Conservation (phyloP, 192 early-diverging fungal species). For the Backusella tarrabulga region DNA sequence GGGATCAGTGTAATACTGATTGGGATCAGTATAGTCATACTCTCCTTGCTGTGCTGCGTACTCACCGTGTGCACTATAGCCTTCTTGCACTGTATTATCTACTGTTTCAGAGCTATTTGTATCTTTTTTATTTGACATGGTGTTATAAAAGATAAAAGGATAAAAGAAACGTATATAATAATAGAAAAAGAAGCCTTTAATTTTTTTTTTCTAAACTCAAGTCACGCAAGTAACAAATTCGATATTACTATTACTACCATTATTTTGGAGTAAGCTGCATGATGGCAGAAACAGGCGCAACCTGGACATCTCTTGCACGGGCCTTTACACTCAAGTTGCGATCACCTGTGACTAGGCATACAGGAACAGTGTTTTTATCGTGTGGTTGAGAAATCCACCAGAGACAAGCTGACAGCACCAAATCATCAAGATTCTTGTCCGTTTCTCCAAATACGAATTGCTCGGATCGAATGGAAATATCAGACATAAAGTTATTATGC, state of each 20-base stretch:
- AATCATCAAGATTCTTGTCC: constrained; percentile 59
- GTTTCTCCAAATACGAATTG: constrained; percentile 53
- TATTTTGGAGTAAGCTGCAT: constrained; percentile 22
- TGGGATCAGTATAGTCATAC: constrained; percentile 14
- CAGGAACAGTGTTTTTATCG: constrained; percentile 14
- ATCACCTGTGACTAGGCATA: constrained; percentile 55
- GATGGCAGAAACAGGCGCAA: constrained; percentile 26
- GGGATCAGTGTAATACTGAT: constrained; percentile 15
- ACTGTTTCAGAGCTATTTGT: neutral
- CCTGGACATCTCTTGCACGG: constrained; percentile 48
- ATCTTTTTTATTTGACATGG: constrained; percentile 5
- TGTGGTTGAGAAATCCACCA: constrained; percentile 38
- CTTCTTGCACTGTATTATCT: neutral
- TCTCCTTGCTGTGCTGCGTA: constrained; percentile 7
- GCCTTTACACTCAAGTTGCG: constrained; percentile 60
- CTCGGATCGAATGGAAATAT: constrained; percentile 53
- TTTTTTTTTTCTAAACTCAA: neutral
- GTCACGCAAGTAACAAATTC: neutral
- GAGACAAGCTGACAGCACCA: constrained; percentile 52
- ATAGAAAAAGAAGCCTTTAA: neutral
- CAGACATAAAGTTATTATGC: constrained; percentile 52
- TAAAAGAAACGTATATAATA: neutral
- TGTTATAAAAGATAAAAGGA: neutral
- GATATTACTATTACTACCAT: neutral
- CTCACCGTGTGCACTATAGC: neutral